phyloP scores from a whole-genome alignment of 2,329 filamentous ascomycete genomes.

The Talaromyces pinophilus region DNA sequence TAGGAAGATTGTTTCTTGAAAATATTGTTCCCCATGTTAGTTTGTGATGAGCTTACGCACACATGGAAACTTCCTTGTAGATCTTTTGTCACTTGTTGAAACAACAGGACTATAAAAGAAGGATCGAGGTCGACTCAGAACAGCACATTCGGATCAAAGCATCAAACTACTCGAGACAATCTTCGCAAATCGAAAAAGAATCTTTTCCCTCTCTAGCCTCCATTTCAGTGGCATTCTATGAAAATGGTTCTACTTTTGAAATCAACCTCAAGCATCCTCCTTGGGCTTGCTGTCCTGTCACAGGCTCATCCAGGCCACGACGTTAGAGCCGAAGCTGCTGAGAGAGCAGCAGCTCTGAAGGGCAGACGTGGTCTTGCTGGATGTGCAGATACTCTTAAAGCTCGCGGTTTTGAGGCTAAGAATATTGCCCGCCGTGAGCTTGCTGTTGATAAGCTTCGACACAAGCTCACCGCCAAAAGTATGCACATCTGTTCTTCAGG shows the following conservation, averaged over 20 bases:
- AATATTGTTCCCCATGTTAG: neutral
- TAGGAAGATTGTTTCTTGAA: neutral
- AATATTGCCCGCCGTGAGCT: slow-evolving; percentile 9
- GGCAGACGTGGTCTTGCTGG: neutral
- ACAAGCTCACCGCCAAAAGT: neutral
- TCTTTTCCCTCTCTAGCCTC: neutral
- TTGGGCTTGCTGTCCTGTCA: neutral
- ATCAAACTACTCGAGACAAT: neutral
- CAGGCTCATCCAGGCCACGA: slow-evolving; percentile 11
- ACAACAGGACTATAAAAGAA: neutral
- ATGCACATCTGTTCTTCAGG: neutral
- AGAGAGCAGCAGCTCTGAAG: neutral
- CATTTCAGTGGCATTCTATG: neutral
- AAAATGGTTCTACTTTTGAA: neutral
- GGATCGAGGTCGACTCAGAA: neutral
- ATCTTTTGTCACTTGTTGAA: neutral
- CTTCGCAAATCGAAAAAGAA: neutral
- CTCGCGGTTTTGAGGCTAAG: neutral
- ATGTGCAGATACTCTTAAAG: neutral
- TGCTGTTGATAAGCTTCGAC: slow-evolving; percentile 3
- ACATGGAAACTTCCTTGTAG: neutral
- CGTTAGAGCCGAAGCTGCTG: neutral
- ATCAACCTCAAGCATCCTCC: neutral
- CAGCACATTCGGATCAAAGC: neutral
- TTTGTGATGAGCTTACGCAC: neutral